A percentile compares a stretch with the other conserved stretches of the same genome.
These are phyloP conservation scores for Trichophyton verrucosum DNA, from an alignment of 2,329 filamentous ascomycete species.

Conservation along the genomic window DNA sequence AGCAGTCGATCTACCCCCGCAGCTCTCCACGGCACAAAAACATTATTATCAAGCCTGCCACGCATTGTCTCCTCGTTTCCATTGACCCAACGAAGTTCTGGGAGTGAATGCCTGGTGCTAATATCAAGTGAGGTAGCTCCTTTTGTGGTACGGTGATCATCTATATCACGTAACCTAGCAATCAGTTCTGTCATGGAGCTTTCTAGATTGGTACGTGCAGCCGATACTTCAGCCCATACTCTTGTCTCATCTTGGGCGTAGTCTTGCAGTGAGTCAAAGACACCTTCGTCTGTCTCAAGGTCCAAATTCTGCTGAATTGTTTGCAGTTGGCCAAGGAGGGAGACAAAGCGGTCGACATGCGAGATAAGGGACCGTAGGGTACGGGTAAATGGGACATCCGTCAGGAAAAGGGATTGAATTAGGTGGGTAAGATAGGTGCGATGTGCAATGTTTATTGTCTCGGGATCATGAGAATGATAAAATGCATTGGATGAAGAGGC, in stretches of 20 bases:
- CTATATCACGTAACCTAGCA: constrained; percentile 46
- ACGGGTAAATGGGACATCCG: constrained; percentile 29
- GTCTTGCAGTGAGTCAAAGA: constrained; percentile 62
- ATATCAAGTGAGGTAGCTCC: constrained; percentile 26
- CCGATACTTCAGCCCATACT: constrained; percentile 51
- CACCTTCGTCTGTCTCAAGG: constrained; percentile 68
- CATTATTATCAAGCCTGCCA: constrained; percentile 20
- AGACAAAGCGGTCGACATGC: constrained; percentile 67
- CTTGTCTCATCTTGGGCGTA: constrained; percentile 60
- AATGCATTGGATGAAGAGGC: constrained; percentile 21
- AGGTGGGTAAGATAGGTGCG: constrained; percentile 61
- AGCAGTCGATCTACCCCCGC: constrained; percentile 72
- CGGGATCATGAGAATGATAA: constrained; percentile 54
- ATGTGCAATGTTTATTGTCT: constrained; percentile 71
- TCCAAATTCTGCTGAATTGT: constrained; percentile 66
- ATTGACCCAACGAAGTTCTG: constrained; percentile 22
- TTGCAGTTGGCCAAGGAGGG: constrained; percentile 63
- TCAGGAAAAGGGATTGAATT: constrained; percentile 33
- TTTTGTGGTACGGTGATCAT: constrained; percentile 40
- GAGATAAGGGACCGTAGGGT: constrained; percentile 28
- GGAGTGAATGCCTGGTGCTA: constrained; percentile 9
- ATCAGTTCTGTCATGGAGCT: constrained; percentile 51
- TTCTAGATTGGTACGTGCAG: constrained; percentile 53
- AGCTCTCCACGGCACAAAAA: constrained; percentile 58
- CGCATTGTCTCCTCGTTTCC: constrained; percentile 20